Conservation (phyloP, 192 early-diverging fungal species). For the Dissophora globulifera region DNA sequence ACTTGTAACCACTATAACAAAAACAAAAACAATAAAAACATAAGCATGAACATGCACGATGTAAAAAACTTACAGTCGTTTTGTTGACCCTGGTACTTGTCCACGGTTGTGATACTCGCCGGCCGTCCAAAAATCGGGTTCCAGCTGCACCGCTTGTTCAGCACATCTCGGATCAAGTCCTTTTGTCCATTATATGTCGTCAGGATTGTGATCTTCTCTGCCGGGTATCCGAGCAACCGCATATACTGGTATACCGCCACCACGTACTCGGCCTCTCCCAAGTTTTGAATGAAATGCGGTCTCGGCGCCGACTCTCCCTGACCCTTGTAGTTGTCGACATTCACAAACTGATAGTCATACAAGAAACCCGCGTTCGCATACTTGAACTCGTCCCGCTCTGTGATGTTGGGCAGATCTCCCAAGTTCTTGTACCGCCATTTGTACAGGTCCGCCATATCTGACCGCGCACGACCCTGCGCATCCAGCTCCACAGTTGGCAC, state of each 20-base stretch:
- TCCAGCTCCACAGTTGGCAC: slow-evolving; percentile 94
- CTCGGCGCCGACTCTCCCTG: slow-evolving; percentile 89
- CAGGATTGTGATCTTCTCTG: slow-evolving; percentile 89
- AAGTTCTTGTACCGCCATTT: slow-evolving; percentile 85
- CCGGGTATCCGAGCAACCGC: slow-evolving; percentile 92
- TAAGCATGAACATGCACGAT: too few relatives aligned
- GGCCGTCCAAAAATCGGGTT: slow-evolving; percentile 88
- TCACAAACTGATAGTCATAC: slow-evolving; percentile 88
- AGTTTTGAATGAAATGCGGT: slow-evolving; percentile 92
- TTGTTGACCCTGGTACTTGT: slow-evolving; percentile 97
- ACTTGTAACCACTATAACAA: too few relatives aligned
- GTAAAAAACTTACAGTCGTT: slow-evolving; percentile 77
- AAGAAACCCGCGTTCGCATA: slow-evolving; percentile 87
- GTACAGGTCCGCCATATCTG: slow-evolving; percentile 85
- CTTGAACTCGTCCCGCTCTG: slow-evolving; percentile 62
- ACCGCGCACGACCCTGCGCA: slow-evolving; percentile 85
- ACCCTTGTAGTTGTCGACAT: slow-evolving; percentile 81
- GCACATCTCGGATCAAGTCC: slow-evolving; percentile 90
- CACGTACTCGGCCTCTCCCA: slow-evolving; percentile 97
- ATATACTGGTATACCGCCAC: slow-evolving; percentile 97
- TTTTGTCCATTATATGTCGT: slow-evolving; percentile 99
- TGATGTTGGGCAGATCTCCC: slow-evolving; percentile 70
- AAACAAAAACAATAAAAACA: too few relatives aligned
- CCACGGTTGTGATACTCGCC: slow-evolving; percentile 87
- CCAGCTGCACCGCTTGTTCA: slow-evolving; percentile 87